phyloP scores from a whole-genome alignment of 371 early-diverging fungal genomes.

The Parasitella parasitica region DNA sequence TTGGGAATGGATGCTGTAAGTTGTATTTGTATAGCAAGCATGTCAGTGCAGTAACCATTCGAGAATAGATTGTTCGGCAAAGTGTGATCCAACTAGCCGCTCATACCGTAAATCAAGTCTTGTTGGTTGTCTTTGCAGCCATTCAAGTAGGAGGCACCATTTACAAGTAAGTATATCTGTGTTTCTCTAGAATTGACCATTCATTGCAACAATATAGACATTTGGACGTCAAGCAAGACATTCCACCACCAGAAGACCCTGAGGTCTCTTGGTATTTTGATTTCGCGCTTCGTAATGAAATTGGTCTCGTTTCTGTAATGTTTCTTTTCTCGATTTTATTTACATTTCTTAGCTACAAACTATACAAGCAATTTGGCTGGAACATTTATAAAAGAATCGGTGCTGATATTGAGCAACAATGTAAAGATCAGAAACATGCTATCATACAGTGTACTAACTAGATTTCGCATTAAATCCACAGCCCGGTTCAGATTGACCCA shows the following conservation, averaged over 20 bases:
- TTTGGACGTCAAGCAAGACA: conserved; percentile 11
- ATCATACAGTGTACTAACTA: no score
- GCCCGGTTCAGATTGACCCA: conserved; percentile 39
- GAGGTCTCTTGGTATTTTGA: conserved; percentile 20
- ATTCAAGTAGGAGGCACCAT: conserved; percentile 44
- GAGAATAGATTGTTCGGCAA: conserved; percentile 45
- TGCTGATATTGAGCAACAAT: conserved; percentile 42
- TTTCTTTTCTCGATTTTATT: conserved; percentile 26
- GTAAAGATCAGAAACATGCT: no score
- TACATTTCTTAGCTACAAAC: conserved; percentile 26
- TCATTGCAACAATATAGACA: conserved; percentile 14
- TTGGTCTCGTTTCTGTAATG: conserved; percentile 29
- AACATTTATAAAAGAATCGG: conserved; percentile 47
- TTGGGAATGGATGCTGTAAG: conserved; percentile 52
- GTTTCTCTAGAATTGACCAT: not conserved
- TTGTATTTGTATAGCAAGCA: not conserved
- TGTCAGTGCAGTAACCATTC: not conserved
- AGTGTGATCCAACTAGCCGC: conserved; percentile 50
- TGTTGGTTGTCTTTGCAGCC: conserved; percentile 40
- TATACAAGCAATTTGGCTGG: conserved; percentile 49
- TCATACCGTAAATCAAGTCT: conserved; percentile 33
- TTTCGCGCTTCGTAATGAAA: conserved; percentile 38
- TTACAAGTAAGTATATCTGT: conserved; percentile 26
- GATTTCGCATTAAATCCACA: conserved; percentile 10
- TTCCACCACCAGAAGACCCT: conserved; percentile 8